These are phyloP conservation scores for Beauveria sp. DNA, from an alignment of 2,329 filamentous ascomycete genomes.

Conservation along the genomic window DNA sequence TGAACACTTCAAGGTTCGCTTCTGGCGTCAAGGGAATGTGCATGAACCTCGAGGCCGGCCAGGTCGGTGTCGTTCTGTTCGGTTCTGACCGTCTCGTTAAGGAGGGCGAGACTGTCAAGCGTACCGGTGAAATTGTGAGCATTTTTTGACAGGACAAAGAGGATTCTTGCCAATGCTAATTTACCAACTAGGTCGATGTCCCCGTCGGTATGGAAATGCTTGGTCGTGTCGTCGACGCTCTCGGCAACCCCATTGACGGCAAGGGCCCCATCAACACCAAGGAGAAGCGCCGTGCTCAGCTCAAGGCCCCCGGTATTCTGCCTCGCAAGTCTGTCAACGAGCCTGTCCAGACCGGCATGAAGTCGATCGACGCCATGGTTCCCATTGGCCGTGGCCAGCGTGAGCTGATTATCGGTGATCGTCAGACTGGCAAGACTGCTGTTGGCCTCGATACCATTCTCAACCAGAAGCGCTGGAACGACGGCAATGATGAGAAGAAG, in stretches of 20 bases:
- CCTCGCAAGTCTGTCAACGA: slow-evolving; percentile 95
- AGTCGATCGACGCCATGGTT: slow-evolving; percentile 99
- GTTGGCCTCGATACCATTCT: slow-evolving; percentile 96
- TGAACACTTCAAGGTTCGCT: slow-evolving; percentile 66
- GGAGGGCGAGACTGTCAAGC: slow-evolving; percentile 99
- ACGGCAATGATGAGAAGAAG: slow-evolving; percentile 76
- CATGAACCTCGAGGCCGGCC: slow-evolving; percentile 99
- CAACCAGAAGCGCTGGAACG: slow-evolving; percentile 99
- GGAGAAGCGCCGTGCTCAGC: slow-evolving; percentile 90
- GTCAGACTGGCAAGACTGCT: slow-evolving; percentile 99
- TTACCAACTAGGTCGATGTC: slow-evolving; percentile 69
- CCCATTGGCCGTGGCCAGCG: slow-evolving; percentile 99
- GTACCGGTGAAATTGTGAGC: slow-evolving; percentile 97
- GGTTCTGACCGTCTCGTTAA: slow-evolving; percentile 99
- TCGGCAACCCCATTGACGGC: slow-evolving; percentile 98
- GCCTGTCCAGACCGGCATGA: slow-evolving; percentile 98
- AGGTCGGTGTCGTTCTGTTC: slow-evolving; percentile 99
- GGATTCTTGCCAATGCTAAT: background rate
- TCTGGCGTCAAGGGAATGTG: slow-evolving; percentile 99
- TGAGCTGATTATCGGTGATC: slow-evolving; percentile 99
- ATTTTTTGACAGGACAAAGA: slow-evolving; percentile 3
- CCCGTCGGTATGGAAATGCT: slow-evolving; percentile 89
- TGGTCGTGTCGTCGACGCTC: slow-evolving; percentile 95
- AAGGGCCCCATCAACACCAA: slow-evolving; percentile 94
- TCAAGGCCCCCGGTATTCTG: slow-evolving; percentile 98